phyloP scores from a whole-genome alignment of 2,329 filamentous ascomycete genomes.

The Leptosphaerulina australis region DNA sequence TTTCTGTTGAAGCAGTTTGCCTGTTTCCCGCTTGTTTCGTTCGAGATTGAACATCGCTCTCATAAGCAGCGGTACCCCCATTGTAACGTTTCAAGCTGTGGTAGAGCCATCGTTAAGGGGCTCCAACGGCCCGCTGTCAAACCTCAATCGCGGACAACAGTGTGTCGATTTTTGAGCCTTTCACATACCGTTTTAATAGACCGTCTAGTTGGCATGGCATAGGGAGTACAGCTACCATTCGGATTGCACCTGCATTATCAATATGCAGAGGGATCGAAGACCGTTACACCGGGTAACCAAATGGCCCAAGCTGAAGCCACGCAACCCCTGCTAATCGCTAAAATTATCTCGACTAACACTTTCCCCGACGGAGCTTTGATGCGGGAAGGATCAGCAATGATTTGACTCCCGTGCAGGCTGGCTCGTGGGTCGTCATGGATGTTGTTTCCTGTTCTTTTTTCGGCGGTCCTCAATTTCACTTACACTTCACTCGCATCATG shows the following conservation, averaged over 20 bases:
- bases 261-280: slow-evolving; percentile 5
- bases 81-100: slow-evolving; percentile 10
- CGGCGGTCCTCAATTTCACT: slow-evolving; percentile 8
- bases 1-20: not conserved
- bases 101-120: slow-evolving; percentile 1
- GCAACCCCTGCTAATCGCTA: slow-evolving; percentile 17
- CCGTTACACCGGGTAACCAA: slow-evolving; percentile 3
- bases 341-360: slow-evolving; percentile 15
- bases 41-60: slow-evolving; percentile 1
- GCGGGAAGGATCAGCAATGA: slow-evolving; percentile 20
- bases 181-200: not conserved
- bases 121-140: slow-evolving; percentile 17
- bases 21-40: not conserved
- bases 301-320: slow-evolving; percentile 14
- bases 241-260: not conserved
- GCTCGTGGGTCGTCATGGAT: slow-evolving; percentile 13
- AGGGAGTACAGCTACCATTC: not conserved
- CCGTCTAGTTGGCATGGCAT: not conserved
- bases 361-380: slow-evolving; percentile 15
- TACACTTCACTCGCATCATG: slow-evolving; percentile 14
- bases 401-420: slow-evolving; percentile 13
- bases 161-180: not conserved
- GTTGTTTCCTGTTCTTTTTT: slow-evolving; percentile 17
- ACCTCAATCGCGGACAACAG: not conserved
- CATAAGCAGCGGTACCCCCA: slow-evolving; percentile 1